A percentile compares a stretch with the other conserved stretches of the same genome.
Conservation (phyloP, 176 grass and related monocot genomes). For the Eleusine indica region DNA sequence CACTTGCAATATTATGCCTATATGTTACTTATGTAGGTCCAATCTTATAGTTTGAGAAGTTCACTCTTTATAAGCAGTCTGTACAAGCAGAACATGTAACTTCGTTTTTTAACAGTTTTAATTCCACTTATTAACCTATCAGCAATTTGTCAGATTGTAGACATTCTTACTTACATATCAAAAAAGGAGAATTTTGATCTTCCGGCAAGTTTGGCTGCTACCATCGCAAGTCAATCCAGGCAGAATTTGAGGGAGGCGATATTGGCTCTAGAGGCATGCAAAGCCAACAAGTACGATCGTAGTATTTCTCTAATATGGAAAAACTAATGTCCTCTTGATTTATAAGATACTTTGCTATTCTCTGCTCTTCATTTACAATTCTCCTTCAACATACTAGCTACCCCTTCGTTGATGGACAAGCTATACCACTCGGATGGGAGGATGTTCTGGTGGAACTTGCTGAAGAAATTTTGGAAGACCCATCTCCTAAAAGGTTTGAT, state of each 20-base stretch:
- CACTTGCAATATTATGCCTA: not conserved
- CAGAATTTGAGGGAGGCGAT: slow-evolving; percentile 73
- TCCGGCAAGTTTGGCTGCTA: slow-evolving; percentile 52
- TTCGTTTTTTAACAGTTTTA: slow-evolving; percentile 17
- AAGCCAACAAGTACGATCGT: slow-evolving; percentile 51
- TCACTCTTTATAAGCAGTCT: not conserved
- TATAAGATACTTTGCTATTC: not conserved
- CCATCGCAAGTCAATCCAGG: slow-evolving; percentile 53
- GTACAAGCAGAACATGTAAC: slow-evolving; percentile 4
- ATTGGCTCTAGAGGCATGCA: slow-evolving; percentile 78
- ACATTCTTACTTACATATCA: slow-evolving; percentile 65
- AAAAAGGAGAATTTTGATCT: slow-evolving; percentile 62
- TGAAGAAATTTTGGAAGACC: slow-evolving; percentile 66
- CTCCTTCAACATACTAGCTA: slow-evolving; percentile 51
- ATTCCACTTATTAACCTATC: slow-evolving; percentile 1
- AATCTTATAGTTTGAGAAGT: slow-evolving; percentile 28
- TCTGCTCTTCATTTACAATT: slow-evolving; percentile 8
- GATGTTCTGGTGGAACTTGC: slow-evolving; percentile 61
- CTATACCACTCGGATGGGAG: slow-evolving; percentile 65
- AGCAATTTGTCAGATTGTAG: slow-evolving; percentile 46
- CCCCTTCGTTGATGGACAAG: slow-evolving; percentile 67
- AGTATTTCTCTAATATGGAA: slow-evolving; percentile 20
- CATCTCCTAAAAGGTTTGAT: slow-evolving; percentile 53
- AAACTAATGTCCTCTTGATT: not conserved
- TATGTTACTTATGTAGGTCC: not conserved